Evolutionary conservation across 2,329 filamentous ascomycete species (phyloP).

Genomic region (Sporothrix humicola): DNA sequence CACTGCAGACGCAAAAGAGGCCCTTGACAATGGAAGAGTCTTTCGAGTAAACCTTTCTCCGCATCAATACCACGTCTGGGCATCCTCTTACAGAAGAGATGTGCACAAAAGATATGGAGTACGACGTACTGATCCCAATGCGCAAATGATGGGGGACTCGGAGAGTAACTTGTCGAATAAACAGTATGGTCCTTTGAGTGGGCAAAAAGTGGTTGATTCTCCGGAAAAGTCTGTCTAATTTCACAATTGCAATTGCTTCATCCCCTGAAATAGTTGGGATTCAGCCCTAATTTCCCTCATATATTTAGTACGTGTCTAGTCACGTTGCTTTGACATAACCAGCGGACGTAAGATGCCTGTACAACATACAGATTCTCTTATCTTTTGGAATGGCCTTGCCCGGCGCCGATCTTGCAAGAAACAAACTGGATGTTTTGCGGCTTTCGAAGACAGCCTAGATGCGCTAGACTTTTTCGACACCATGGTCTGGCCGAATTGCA

Average conservation of each 20-base stretch:
- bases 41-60: neutral
- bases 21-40: neutral
- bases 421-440: no score
- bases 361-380: neutral
- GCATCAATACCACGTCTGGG: no score
- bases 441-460: no score
- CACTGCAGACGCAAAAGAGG: neutral
- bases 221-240: constrained; percentile 9
- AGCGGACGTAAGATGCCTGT: neutral
- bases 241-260: constrained; percentile 6
- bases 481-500: no score
- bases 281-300: constrained; percentile 1
- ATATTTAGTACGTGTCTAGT: constrained; percentile 3
- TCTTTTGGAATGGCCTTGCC: no score
- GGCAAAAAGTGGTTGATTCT: constrained; percentile 7
- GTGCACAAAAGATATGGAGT: no score
- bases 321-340: neutral
- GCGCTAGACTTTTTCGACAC: no score
- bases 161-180: neutral
- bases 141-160: no score
- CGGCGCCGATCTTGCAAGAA: no score
- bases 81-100: no score
- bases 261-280: constrained; percentile 10
- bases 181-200: neutral
- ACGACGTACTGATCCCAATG: no score